phyloP scores from a whole-genome alignment of 116 monocot species.

The Zostera marina region DNA sequence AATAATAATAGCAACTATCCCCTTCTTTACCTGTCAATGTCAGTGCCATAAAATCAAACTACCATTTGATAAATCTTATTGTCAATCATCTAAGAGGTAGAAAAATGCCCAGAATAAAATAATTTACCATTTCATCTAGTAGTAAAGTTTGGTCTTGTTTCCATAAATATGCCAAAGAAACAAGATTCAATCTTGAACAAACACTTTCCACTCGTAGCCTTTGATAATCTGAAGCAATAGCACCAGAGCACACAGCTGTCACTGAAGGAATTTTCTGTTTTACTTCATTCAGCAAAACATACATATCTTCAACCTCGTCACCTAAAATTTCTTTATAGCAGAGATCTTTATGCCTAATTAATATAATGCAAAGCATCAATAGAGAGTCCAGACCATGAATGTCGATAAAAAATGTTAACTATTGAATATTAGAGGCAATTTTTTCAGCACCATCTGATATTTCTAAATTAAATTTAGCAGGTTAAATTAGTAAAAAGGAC shows the following conservation, averaged over 20 bases:
- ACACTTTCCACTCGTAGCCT: constrained; percentile 91
- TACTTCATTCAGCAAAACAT: constrained; percentile 63
- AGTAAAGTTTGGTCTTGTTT: constrained; percentile 81
- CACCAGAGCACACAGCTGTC: constrained; percentile 82
- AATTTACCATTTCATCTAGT: constrained; percentile 81
- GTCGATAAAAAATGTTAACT: neutral
- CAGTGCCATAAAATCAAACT: neutral
- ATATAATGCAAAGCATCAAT: constrained; percentile 1
- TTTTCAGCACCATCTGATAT: neutral
- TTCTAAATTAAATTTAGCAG: too few relatives aligned
- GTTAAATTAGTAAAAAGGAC: too few relatives aligned
- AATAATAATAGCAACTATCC: constrained; percentile 20
- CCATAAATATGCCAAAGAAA: constrained; percentile 95
- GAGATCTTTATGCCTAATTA: constrained; percentile 55
- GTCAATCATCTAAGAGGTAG: neutral
- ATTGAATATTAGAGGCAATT: neutral
- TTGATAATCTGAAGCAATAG: constrained; percentile 98
- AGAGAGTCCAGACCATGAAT: neutral
- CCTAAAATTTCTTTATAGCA: constrained; percentile 51
- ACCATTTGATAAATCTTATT: neutral
- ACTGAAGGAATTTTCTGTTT: constrained; percentile 64
- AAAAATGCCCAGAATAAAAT: neutral
- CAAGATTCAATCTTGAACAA: constrained; percentile 84
- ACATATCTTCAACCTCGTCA: constrained; percentile 97
- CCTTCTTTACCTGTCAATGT: neutral